Percentiles rank a stretch among this genome's conserved stretches.
phyloP scores from a whole-genome alignment of 768 basidiomycete species.

The Collybiopsis luxurians region DNA sequence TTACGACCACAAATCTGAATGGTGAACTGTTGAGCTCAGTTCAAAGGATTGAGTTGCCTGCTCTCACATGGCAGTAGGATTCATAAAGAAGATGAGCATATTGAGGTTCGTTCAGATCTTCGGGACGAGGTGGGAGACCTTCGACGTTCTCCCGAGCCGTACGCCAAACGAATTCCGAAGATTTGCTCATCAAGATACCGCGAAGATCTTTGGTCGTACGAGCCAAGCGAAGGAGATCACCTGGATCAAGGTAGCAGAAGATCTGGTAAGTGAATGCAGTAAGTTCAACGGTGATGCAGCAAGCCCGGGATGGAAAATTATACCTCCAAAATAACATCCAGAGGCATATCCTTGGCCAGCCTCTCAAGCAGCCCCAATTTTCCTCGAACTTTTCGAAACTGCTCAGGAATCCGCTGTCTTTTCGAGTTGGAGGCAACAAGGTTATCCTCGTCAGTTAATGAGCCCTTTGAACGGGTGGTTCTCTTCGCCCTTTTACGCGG shows the following conservation, averaged over 20 bases:
- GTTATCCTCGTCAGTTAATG: too few relatives aligned
- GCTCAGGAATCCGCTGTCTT: neutral
- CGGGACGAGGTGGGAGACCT: constrained; percentile 44
- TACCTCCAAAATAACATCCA: constrained; percentile 5
- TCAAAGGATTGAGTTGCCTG: neutral
- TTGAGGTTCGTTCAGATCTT: constrained; percentile 45
- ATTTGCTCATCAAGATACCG: constrained; percentile 41
- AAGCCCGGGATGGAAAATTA: too few relatives aligned
- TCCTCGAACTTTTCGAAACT: constrained; percentile 3
- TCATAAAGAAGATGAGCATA: constrained; percentile 53
- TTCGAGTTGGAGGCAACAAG: neutral
- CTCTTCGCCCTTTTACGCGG: neutral
- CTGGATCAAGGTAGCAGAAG: constrained; percentile 45
- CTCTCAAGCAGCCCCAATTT: neutral
- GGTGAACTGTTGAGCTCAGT: constrained; percentile 6
- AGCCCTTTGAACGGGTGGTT: too few relatives aligned
- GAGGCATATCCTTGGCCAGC: neutral
- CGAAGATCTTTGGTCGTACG: constrained; percentile 50
- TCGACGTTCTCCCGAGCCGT: constrained; percentile 37
- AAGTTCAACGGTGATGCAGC: neutral
- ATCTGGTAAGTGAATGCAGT: constrained; percentile 31
- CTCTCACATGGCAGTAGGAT: constrained; percentile 48
- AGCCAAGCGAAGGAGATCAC: constrained; percentile 48
- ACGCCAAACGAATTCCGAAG: constrained; percentile 48
- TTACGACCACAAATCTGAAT: constrained; percentile 28